phyloP scores from a whole-genome alignment of 495 filamentous ascomycete genomes.

The Trichocladium uniseriatum region DNA sequence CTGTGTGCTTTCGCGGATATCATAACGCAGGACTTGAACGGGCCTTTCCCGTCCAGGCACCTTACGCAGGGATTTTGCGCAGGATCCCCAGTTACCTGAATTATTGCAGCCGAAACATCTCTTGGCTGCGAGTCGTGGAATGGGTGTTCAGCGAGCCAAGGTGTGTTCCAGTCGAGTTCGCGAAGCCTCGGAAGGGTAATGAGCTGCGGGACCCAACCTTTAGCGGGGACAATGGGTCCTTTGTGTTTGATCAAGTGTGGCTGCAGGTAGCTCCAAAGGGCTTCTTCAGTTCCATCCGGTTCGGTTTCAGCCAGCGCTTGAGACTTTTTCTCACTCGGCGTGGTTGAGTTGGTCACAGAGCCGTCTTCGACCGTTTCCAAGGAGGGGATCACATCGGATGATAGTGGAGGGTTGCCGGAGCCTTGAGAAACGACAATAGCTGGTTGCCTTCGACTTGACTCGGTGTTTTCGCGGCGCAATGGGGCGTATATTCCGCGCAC shows the following conservation, averaged over 20 bases:
- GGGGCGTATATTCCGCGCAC: slow-evolving; percentile 9
- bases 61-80: slow-evolving; percentile 19
- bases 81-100: slow-evolving; percentile 23
- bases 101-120: slow-evolving; percentile 25
- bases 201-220: slow-evolving; percentile 11
- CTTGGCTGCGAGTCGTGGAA: slow-evolving; percentile 18
- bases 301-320: too few species aligned
- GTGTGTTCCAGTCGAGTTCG: slow-evolving; percentile 17
- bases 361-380: background rate
- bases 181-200: slow-evolving; percentile 17
- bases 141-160: slow-evolving; percentile 4
- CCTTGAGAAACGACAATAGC: slow-evolving; percentile 16
- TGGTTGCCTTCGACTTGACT: background rate
- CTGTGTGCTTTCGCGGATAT: slow-evolving; percentile 13
- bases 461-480: background rate
- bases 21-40: slow-evolving; percentile 25
- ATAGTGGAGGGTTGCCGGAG: background rate
- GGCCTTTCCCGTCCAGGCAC: slow-evolving; percentile 21
- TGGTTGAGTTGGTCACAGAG: background rate
- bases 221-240: slow-evolving; percentile 2
- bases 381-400: background rate
- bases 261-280: slow-evolving; percentile 17
- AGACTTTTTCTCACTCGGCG: background rate
- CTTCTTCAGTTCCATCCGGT: background rate
- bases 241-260: slow-evolving; percentile 14